A percentile compares a stretch with the other conserved stretches of the same genome.
Conservation (phyloP, 108 stramenopile genomes). For the Aurantiochytrium sp. region DNA sequence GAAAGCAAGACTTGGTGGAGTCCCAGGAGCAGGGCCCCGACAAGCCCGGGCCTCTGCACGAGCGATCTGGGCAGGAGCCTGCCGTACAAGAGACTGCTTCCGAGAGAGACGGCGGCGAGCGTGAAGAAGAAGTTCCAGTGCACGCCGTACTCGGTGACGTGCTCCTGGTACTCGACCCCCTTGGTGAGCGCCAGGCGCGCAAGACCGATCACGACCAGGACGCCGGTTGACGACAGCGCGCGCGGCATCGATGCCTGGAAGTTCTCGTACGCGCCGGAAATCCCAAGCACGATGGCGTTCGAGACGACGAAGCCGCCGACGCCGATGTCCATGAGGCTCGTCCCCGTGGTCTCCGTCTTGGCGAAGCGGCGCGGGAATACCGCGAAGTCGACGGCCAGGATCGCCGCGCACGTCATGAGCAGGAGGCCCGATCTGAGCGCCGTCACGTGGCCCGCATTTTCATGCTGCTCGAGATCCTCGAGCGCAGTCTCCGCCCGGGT, state of each 20-base stretch:
- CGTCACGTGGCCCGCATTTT: not conserved
- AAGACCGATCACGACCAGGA: conserved; percentile 41
- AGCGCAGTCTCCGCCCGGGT: not conserved
- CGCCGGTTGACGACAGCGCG: conserved; percentile 7
- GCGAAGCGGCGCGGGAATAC: conserved; percentile 84
- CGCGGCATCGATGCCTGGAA: not conserved
- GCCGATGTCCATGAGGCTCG: conserved; percentile 92
- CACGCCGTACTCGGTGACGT: conserved; percentile 92
- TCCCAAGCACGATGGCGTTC: conserved; percentile 61
- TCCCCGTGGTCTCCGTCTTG: conserved; percentile 83
- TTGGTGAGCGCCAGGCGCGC: conserved; percentile 41
- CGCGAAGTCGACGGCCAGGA: conserved; percentile 83
- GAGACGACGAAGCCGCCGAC: conserved; percentile 80
- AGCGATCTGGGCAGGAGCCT: not conserved
- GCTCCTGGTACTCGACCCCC: conserved; percentile 51
- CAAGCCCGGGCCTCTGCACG: not conserved
- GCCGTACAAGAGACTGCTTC: not conserved
- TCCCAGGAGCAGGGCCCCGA: conserved; percentile 43
- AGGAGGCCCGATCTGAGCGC: not conserved
- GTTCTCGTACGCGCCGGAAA: not conserved
- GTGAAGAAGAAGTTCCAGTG: conserved; percentile 99
- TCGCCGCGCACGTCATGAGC: conserved; percentile 77
- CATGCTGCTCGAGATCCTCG: not conserved
- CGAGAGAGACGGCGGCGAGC: conserved; percentile 30
- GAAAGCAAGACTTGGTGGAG: conserved; percentile 65